A percentile compares a stretch with the other conserved stretches of the same genome.
phyloP scores from a whole-genome alignment of 352 stramenopile genomes.

The Phytophthora constricta region DNA sequence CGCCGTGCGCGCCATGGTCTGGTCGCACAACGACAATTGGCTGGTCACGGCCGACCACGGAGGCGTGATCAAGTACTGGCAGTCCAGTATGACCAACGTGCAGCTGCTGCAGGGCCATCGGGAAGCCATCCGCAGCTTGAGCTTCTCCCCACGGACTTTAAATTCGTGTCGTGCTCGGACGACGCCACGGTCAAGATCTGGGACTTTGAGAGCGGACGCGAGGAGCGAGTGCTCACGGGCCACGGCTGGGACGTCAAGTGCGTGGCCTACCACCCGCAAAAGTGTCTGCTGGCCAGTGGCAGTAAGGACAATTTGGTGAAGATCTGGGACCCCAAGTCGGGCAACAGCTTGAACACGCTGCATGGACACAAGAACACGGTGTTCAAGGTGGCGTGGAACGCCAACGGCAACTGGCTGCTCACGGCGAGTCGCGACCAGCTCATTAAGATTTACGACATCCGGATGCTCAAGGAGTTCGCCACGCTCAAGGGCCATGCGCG shows the following conservation, averaged over 20 bases:
- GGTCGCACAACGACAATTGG: conserved; percentile 92
- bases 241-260: conserved; percentile 99
- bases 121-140: conserved; percentile 94
- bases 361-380: conserved; percentile 99
- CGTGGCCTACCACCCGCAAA: conserved; percentile 96
- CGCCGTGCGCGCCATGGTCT: conserved; percentile 90
- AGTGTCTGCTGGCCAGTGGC: conserved; percentile 93
- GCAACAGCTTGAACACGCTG: conserved; percentile 93
- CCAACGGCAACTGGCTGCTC: conserved; percentile 98
- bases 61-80: conserved; percentile 93
- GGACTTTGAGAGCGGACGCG: conserved; percentile 90
- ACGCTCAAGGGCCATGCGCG: conserved; percentile 96
- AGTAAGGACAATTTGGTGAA: conserved; percentile 98
- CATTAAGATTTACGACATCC: conserved; percentile 99
- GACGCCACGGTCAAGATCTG: conserved; percentile 96
- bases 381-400: conserved; percentile 97
- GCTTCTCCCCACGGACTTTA: conserved; percentile 97
- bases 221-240: conserved; percentile 95
- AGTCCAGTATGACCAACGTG: conserved; percentile 91
- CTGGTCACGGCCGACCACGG: conserved; percentile 91
- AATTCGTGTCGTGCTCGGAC: conserved; percentile 98
- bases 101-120: conserved; percentile 86
- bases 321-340: conserved; percentile 97
- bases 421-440: conserved; percentile 97
- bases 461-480: conserved; percentile 95